Percentiles rank a stretch among this genome's conserved stretches.
phyloP scores from a whole-genome alignment of 106 monocot species.

The Allium fistulosum region DNA sequence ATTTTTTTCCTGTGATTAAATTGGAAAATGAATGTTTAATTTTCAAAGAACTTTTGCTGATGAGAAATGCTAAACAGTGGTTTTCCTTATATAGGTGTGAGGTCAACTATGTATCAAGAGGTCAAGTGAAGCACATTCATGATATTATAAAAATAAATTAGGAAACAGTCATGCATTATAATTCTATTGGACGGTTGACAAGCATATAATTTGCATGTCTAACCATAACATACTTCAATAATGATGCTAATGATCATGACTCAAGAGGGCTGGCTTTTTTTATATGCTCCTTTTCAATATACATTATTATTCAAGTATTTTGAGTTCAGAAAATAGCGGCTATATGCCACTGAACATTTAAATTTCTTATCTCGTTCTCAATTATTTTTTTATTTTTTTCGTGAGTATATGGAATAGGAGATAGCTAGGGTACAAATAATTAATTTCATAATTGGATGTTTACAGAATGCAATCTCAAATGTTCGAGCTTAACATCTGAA shows the following conservation, averaged over 20 bases:
- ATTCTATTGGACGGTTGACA: neutral
- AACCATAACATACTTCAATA: neutral
- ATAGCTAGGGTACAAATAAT: neutral
- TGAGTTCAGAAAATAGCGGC: too few relatives aligned
- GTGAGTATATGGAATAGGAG: neutral
- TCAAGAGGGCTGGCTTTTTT: neutral
- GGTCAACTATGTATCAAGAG: constrained; percentile 1
- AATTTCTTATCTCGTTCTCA: too few relatives aligned
- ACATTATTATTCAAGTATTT: too few relatives aligned
- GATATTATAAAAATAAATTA: neutral
- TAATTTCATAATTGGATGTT: neutral
- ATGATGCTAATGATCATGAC: neutral
- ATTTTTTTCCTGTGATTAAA: neutral
- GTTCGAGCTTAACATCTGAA: too few relatives aligned
- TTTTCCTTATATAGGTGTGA: neutral
- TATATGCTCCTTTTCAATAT: too few relatives aligned
- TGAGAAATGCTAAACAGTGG: neutral
- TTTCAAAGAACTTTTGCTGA: neutral
- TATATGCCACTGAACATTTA: too few relatives aligned
- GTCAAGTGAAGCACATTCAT: constrained; percentile 7
- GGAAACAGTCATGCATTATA: neutral
- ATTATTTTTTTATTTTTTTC: too few relatives aligned
- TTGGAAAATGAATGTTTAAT: neutral
- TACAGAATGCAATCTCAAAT: too few relatives aligned
- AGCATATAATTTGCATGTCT: neutral